Evolutionary conservation across 768 basidiomycete genomes (phyloP).

Genomic region (Tubosaeta sp.): DNA sequence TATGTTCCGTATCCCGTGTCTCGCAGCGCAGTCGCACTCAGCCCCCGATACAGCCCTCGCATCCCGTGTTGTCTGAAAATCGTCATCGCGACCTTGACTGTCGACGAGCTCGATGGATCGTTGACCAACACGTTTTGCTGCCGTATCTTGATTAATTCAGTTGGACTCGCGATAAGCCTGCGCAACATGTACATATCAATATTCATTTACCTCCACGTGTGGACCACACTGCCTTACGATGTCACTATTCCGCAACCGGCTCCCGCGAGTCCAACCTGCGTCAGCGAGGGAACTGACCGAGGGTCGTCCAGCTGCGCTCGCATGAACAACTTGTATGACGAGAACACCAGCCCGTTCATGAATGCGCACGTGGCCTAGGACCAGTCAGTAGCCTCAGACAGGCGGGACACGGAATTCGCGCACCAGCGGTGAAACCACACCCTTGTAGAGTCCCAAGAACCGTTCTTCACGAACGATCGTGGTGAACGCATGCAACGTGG

Average conservation of each 20-base stretch:
- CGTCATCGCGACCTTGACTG: slow-evolving; percentile 47
- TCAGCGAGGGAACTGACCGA: slow-evolving; percentile 53
- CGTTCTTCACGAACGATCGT: slow-evolving; percentile 71
- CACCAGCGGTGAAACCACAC: slow-evolving; percentile 78
- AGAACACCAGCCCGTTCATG: slow-evolving; percentile 85
- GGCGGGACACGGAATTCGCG: slow-evolving; percentile 18
- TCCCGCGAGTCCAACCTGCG: slow-evolving; percentile 75
- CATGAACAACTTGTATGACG: slow-evolving; percentile 78
- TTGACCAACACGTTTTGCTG: slow-evolving; percentile 54
- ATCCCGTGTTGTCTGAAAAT: slow-evolving; percentile 57
- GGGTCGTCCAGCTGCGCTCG: slow-evolving; percentile 52
- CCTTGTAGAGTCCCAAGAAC: slow-evolving; percentile 67
- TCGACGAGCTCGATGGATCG: slow-evolving; percentile 37
- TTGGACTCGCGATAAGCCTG: slow-evolving; percentile 76
- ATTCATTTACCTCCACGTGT: background rate
- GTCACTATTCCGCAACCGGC: slow-evolving; percentile 74
- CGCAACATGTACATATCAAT: background rate
- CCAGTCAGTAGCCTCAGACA: background rate
- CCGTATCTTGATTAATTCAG: slow-evolving; percentile 85
- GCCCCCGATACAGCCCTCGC: slow-evolving; percentile 71
- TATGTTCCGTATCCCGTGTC: slow-evolving; percentile 86
- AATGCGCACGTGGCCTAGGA: slow-evolving; percentile 62
- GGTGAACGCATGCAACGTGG: slow-evolving; percentile 58
- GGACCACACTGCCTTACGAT: slow-evolving; percentile 48
- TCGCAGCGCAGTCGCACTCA: slow-evolving; percentile 66